Percentiles rank a stretch among this genome's conserved stretches.
Conservation (phyloP, 345 rosid species). For the Mallotus nudiflorus region DNA sequence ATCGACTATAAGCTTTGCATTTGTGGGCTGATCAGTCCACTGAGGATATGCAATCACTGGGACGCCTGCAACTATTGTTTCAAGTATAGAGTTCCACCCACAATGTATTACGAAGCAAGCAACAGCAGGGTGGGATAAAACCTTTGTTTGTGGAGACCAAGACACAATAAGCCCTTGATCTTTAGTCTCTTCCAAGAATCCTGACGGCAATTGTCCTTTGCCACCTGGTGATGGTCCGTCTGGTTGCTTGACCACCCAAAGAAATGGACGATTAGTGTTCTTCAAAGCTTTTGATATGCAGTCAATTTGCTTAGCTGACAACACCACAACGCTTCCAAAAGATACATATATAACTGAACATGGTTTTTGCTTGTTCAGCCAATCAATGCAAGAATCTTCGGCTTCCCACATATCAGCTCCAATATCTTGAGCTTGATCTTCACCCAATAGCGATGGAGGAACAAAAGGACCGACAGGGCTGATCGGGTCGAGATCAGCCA, state of each 20-base stretch:
- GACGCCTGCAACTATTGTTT: constrained; percentile 40
- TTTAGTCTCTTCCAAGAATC: constrained; percentile 36
- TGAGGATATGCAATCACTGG: constrained; percentile 51
- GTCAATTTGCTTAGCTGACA: constrained; percentile 36
- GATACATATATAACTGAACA: constrained; percentile 49
- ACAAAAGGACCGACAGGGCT: constrained; percentile 53
- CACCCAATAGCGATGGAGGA: constrained; percentile 38
- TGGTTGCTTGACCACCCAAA: constrained; percentile 48
- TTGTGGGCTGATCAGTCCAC: constrained; percentile 60
- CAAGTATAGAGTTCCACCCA: constrained; percentile 57
- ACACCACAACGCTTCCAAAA: constrained; percentile 43
- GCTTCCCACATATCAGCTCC: constrained; percentile 41
- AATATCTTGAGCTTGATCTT: constrained; percentile 23
- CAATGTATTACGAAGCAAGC: constrained; percentile 56
- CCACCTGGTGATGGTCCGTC: constrained; percentile 19
- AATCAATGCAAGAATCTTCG: constrained; percentile 44
- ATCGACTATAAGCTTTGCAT: constrained; percentile 46
- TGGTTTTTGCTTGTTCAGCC: constrained; percentile 35
- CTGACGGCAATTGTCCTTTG: constrained; percentile 30
- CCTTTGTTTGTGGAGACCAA: constrained; percentile 54
- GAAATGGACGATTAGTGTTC: constrained; percentile 30
- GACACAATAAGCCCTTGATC: constrained; percentile 41
- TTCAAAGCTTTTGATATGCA: constrained; percentile 39
- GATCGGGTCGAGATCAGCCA: constrained; percentile 40
- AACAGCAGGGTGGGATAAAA: constrained; percentile 40